Conservation (phyloP, 2,329 filamentous ascomycete genomes). For the Colletotrichum filicis region DNA sequence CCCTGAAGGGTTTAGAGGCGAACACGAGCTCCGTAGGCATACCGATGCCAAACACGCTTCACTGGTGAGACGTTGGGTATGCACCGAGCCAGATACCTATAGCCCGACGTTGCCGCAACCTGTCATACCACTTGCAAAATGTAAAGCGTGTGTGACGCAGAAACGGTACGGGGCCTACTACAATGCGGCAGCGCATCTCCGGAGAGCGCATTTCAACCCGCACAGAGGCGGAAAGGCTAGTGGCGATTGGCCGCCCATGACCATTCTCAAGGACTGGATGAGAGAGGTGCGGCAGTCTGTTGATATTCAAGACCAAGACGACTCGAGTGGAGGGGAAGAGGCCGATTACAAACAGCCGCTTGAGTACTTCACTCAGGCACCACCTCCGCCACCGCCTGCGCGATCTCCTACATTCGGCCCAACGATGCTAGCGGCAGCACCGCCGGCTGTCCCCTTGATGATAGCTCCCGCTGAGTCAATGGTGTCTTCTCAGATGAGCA, state of each 20-base stretch:
- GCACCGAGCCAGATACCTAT: conserved; percentile 59
- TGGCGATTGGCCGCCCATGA: conserved; percentile 69
- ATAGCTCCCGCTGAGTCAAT: conserved; percentile 21
- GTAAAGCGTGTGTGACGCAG: conserved; percentile 66
- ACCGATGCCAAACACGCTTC: conserved; percentile 67
- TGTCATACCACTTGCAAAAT: conserved; percentile 62
- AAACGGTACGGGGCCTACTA: conserved; percentile 70
- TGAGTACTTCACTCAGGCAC: conserved; percentile 27
- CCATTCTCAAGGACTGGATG: conserved; percentile 70
- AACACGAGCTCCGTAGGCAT: conserved; percentile 84
- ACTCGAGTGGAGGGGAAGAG: conserved; percentile 64
- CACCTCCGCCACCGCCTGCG: conserved; percentile 18
- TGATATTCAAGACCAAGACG: conserved; percentile 57
- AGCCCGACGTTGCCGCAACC: conserved; percentile 55
- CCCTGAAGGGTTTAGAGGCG: conserved; percentile 88
- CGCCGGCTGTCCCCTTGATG: conserved; percentile 7
- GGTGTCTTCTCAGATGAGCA: conserved; percentile 37
- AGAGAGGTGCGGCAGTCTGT: conserved; percentile 64
- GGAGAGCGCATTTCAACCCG: conserved; percentile 67
- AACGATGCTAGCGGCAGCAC: conserved; percentile 22
- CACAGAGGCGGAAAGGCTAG: conserved; percentile 66
- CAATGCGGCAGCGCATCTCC: conserved; percentile 68
- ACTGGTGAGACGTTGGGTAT: conserved; percentile 66
- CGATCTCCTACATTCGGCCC: conserved; percentile 24
- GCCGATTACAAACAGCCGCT: conserved; percentile 28